A percentile compares a stretch with the other conserved stretches of the same genome.
Evolutionary conservation across 805 yeast species (phyloP).

Genomic region (Cyberlindnera meyerae): DNA sequence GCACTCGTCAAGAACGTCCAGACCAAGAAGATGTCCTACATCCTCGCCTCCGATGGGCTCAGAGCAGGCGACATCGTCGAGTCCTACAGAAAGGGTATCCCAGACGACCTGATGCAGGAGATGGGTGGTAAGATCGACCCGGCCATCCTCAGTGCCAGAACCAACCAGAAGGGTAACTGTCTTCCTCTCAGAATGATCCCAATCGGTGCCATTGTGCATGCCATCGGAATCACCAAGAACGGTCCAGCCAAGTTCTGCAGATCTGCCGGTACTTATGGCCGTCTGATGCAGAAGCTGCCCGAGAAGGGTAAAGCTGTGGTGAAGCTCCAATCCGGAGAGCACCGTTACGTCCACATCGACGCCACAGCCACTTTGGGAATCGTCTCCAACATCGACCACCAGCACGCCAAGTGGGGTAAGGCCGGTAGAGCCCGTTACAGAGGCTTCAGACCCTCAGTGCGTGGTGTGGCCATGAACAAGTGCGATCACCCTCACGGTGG

Average conservation of each 20-base stretch:
- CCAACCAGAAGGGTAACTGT: conserved; percentile 92
- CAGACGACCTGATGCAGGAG: conserved; percentile 62
- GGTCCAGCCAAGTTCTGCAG: conserved; percentile 89
- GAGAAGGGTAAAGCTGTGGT: conserved; percentile 70
- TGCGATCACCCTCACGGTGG: conserved; percentile 99
- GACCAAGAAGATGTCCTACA: conserved; percentile 65
- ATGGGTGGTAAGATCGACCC: conserved; percentile 94
- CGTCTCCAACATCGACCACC: conserved; percentile 90
- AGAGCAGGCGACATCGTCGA: conserved; percentile 91
- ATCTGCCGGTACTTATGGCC: conserved; percentile 92
- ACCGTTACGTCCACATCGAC: conserved; percentile 77
- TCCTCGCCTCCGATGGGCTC: conserved; percentile 87
- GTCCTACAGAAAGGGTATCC: conserved; percentile 85
- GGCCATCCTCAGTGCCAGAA: conserved; percentile 79
- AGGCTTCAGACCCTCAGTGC: conserved; percentile 91
- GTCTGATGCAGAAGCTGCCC: conserved; percentile 74
- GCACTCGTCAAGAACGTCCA: conserved; percentile 70
- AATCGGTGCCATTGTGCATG: conserved; percentile 87
- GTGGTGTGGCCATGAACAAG: conserved; percentile 98
- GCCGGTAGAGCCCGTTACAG: conserved; percentile 92
- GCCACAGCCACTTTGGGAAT: conserved; percentile 93
- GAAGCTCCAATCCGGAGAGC: conserved; percentile 87
- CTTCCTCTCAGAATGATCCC: conserved; percentile 90
- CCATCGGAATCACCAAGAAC: conserved; percentile 68
- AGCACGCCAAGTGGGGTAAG: conserved; percentile 84